These are phyloP conservation scores for Pyrenula aspistea DNA, from an alignment of 495 filamentous ascomycete genomes.

Conservation along the genomic window DNA sequence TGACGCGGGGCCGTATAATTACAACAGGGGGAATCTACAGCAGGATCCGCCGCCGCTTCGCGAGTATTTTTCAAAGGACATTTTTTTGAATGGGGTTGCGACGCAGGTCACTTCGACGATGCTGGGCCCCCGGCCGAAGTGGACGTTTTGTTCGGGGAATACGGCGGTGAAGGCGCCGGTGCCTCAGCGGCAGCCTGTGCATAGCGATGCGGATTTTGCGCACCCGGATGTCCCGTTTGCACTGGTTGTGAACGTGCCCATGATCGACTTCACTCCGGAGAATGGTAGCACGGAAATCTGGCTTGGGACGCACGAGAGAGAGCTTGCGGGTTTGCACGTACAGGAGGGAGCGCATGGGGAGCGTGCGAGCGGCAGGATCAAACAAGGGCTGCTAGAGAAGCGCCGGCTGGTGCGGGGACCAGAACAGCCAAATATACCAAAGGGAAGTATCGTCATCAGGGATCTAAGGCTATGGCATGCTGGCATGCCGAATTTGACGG, in stretches of 20 bases:
- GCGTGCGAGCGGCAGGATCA: constrained; percentile 36
- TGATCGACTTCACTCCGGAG: constrained; percentile 35
- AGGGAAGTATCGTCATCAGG: constrained; percentile 39
- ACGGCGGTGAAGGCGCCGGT: constrained; percentile 26
- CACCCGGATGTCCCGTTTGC: constrained; percentile 43
- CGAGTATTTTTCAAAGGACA: constrained; percentile 25
- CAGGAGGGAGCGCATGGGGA: constrained; percentile 38
- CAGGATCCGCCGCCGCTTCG: constrained; percentile 34
- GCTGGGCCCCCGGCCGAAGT: constrained; percentile 33
- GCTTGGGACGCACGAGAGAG: constrained; percentile 39
- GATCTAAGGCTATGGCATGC: constrained; percentile 51
- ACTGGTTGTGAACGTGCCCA: constrained; percentile 40
- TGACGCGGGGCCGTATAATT: constrained; percentile 37
- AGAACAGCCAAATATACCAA: constrained; percentile 34
- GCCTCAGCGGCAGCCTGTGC: constrained; percentile 36
- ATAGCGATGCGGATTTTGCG: constrained; percentile 44
- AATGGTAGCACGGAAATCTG: constrained; percentile 50
- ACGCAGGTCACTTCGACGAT: constrained; percentile 34
- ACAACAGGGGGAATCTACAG: constrained; percentile 41
- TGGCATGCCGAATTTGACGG: constrained; percentile 42
- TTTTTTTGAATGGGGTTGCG: constrained; percentile 35
- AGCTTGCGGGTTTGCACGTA: constrained; percentile 14
- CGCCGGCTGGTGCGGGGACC: constrained; percentile 26
- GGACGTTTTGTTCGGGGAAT: constrained; percentile 41
- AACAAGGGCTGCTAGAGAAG: constrained; percentile 24